Percentiles rank a stretch among this genome's conserved stretches.
Conservation (phyloP, 2,329 filamentous ascomycete species). For the Zasmidium angulare region DNA sequence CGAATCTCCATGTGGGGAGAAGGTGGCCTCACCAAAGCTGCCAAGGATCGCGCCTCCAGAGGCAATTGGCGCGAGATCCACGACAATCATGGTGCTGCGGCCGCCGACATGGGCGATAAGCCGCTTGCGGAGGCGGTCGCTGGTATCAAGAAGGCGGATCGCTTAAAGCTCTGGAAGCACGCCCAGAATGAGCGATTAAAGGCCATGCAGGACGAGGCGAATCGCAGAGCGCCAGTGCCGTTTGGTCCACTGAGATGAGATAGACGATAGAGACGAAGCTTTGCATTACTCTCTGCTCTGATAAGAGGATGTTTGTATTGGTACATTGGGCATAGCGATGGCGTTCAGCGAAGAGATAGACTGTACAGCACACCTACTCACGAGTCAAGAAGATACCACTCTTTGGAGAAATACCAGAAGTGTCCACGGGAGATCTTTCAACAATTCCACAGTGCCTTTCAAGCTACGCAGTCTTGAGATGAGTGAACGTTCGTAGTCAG, state of each 20-base stretch:
- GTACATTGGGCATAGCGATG: background rate
- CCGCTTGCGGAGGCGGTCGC: slow-evolving; percentile 28
- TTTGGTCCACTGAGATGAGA: slow-evolving; percentile 12
- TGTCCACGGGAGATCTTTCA: too few species aligned
- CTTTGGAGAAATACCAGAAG: too few species aligned
- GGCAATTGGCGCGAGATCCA: slow-evolving; percentile 33
- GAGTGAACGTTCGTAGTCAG: too few species aligned
- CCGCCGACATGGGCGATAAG: slow-evolving; percentile 11
- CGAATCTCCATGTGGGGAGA: slow-evolving; percentile 82
- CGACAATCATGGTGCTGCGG: slow-evolving; percentile 2
- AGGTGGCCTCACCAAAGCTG: slow-evolving; percentile 36
- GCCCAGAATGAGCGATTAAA: slow-evolving; percentile 25
- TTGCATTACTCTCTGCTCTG: slow-evolving; percentile 1
- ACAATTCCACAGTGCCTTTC: too few species aligned
- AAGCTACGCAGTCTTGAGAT: too few species aligned
- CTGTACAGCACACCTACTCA: background rate
- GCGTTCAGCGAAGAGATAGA: background rate
- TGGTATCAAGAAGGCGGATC: slow-evolving; percentile 30
- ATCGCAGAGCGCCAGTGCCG: slow-evolving; percentile 5
- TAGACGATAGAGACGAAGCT: background rate
- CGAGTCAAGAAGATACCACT: background rate
- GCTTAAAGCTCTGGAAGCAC: slow-evolving; percentile 26
- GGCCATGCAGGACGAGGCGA: slow-evolving; percentile 7
- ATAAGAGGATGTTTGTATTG: background rate
- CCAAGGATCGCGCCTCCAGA: slow-evolving; percentile 26